These are phyloP conservation scores for Amanita thiersii DNA, from an alignment of 768 basidiomycete genomes.

Conservation along the genomic window DNA sequence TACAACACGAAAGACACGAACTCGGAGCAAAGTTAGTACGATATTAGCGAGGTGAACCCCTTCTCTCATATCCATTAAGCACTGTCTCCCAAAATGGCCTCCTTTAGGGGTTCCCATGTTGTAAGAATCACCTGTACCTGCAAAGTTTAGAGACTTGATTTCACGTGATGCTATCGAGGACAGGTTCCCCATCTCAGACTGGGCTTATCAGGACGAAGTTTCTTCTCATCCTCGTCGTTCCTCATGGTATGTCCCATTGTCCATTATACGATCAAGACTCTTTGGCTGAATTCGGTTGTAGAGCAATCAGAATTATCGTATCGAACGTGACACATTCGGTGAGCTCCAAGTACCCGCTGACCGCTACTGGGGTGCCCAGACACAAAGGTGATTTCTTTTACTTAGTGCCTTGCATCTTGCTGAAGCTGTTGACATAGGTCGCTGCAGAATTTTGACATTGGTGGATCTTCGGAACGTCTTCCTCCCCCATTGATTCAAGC, in stretches of 20 bases:
- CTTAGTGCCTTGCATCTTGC: neutral
- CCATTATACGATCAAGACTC: neutral
- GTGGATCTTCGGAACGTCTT: constrained; percentile 87
- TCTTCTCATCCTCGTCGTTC: constrained; percentile 6
- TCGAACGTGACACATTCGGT: constrained; percentile 93
- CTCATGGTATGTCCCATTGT: neutral
- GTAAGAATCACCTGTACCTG: constrained; percentile 15
- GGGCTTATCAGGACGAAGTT: neutral
- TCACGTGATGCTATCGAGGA: constrained; percentile 3
- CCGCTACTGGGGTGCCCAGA: constrained; percentile 98
- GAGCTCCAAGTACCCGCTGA: constrained; percentile 72
- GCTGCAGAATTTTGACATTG: constrained; percentile 97
- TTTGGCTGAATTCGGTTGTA: neutral
- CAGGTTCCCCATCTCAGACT: constrained; percentile 1
- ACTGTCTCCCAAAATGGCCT: neutral
- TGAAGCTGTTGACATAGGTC: constrained; percentile 48
- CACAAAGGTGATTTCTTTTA: constrained; percentile 60
- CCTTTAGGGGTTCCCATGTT: constrained; percentile 11
- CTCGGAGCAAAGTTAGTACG: constrained; percentile 1
- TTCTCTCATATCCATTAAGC: neutral
- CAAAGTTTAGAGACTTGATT: neutral
- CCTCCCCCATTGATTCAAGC: constrained; percentile 96
- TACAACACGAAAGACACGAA: too few relatives aligned
- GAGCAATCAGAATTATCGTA: constrained; percentile 45
- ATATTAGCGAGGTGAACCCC: neutral